Percentiles rank a stretch among this genome's conserved stretches.
phyloP scores from a whole-genome alignment of 805 yeast genomes.

The Schwanniomyces vanrijiae region DNA sequence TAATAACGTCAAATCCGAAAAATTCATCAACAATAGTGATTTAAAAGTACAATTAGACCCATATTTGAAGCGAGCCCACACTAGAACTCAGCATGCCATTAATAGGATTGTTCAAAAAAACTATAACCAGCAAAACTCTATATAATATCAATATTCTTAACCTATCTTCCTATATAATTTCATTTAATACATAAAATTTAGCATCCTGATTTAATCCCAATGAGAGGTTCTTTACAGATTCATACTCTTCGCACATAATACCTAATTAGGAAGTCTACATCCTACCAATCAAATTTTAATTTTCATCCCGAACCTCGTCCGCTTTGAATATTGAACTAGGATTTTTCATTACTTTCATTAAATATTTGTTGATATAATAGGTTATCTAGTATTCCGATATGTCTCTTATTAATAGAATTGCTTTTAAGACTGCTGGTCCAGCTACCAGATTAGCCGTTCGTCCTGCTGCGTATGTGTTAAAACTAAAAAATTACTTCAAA shows the following conservation, averaged over 20 bases:
- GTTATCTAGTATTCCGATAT: slow-evolving; percentile 17
- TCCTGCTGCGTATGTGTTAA: slow-evolving; percentile 42
- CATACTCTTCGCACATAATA: slow-evolving; percentile 2
- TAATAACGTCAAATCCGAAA: not conserved
- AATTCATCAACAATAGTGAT: slow-evolving; percentile 25
- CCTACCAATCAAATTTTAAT: slow-evolving; percentile 31
- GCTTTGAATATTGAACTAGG: not conserved
- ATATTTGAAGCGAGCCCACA: slow-evolving; percentile 25
- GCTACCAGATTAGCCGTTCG: slow-evolving; percentile 39
- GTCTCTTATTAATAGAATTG: slow-evolving; percentile 46
- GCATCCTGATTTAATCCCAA: no score
- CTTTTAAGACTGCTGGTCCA: slow-evolving; percentile 44
- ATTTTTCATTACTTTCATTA: not conserved
- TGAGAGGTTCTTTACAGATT: not conserved
- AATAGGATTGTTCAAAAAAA: slow-evolving; percentile 25
- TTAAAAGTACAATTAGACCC: slow-evolving; percentile 27
- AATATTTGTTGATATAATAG: slow-evolving; percentile 7
- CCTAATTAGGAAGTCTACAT: slow-evolving; percentile 29
- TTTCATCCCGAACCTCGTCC: slow-evolving; percentile 21
- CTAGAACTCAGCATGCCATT: slow-evolving; percentile 26
- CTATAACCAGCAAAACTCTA: slow-evolving; percentile 9
- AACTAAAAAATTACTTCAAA: not conserved
- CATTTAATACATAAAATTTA: not conserved
- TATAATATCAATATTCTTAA: not conserved
- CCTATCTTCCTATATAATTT: not conserved